phyloP scores from a whole-genome alignment of 345 rosid genomes.

The Rhodamnia argentea region DNA sequence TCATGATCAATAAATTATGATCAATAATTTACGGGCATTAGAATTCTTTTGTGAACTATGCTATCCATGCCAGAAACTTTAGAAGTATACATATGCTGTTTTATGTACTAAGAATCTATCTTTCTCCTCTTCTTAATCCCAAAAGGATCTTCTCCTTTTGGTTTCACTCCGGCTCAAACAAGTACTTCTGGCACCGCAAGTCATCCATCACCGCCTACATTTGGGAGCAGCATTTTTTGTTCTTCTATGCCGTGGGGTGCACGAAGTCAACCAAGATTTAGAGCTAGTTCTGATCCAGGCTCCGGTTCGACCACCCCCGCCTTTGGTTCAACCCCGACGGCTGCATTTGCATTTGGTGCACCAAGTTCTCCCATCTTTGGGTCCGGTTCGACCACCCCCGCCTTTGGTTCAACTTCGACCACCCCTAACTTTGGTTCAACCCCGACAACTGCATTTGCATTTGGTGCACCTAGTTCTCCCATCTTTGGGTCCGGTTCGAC shows the following conservation, averaged over 20 bases:
- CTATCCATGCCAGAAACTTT: constrained; percentile 26
- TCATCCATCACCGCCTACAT: constrained; percentile 20
- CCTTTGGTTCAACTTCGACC: too few relatives aligned
- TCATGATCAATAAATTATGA: background rate
- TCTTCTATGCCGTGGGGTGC: constrained; percentile 53
- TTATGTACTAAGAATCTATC: background rate
- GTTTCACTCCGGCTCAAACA: constrained; percentile 25
- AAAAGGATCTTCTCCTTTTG: constrained; percentile 50
- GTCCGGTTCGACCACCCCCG: constrained; percentile 2
- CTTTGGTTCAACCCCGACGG: too few relatives aligned
- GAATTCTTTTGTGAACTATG: background rate
- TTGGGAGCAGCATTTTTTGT: constrained; percentile 47
- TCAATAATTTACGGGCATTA: background rate
- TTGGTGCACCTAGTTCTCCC: constrained; percentile 36
- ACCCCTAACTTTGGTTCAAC: too few relatives aligned
- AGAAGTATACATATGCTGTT: background rate
- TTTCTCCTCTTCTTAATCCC: background rate
- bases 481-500: too few relatives aligned
- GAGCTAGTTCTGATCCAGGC: constrained; percentile 51
- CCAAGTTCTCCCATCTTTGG: too few relatives aligned
- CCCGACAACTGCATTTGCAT: constrained; percentile 25
- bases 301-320: constrained; percentile 15
- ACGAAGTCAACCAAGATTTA: constrained; percentile 41
- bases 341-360: too few relatives aligned
- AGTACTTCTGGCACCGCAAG: constrained; percentile 19